Evolutionary conservation across 177 flowering plant genomes (phyloP).

Genomic region (Vitis hybrid): DNA sequence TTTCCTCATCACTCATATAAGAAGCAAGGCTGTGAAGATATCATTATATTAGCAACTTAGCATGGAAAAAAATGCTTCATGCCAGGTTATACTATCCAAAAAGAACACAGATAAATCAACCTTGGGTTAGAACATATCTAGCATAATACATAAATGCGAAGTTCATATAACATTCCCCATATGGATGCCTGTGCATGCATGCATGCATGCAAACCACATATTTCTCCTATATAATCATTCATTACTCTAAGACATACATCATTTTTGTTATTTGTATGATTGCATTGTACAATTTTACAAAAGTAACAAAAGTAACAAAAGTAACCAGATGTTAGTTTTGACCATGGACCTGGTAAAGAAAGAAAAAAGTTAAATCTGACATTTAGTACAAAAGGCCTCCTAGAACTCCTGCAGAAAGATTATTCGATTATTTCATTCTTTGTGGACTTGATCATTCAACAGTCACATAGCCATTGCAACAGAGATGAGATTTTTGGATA

Average conservation of each 20-base stretch:
- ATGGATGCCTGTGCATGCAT: no score
- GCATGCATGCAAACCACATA: no score
- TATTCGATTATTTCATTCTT: not conserved
- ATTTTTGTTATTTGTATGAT: no score
- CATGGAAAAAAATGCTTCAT: not conserved
- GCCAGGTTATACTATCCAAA: not conserved
- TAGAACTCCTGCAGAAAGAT: not conserved
- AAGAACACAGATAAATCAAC: not conserved
- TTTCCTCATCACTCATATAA: slow-evolving; percentile 88
- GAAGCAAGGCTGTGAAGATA: slow-evolving; percentile 84
- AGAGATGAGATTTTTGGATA: not conserved
- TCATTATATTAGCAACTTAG: slow-evolving; percentile 13
- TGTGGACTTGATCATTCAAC: not conserved
- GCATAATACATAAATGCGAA: no score
- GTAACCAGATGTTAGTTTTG: no score
- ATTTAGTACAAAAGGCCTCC: not conserved
- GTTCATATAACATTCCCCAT: no score
- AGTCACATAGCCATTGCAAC: not conserved
- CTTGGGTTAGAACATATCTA: no score
- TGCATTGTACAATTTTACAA: no score
- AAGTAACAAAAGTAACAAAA: no score
- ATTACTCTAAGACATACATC: no score
- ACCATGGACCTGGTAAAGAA: no score
- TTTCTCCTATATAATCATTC: no score
- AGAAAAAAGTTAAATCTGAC: not conserved